Base-by-base conservation (phyloP, 2,329 filamentous ascomycete genomes). In the Tolypocladium ophioglossoides region DNA sequence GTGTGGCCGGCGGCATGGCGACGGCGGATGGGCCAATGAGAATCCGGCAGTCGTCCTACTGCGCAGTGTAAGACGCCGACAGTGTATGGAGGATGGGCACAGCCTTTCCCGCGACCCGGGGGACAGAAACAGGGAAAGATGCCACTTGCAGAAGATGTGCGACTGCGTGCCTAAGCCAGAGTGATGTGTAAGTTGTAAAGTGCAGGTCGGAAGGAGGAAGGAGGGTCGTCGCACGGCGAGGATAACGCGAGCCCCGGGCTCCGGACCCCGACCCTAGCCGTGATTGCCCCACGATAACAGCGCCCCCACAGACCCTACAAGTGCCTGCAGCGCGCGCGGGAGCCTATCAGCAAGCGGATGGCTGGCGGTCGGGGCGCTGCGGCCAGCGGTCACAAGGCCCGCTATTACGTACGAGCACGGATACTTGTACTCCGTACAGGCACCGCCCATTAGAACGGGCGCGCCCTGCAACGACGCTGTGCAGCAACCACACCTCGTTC, bases 181-280 rank as follows among this genome's bases (percentile, higher is more conserved):
- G 41, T 18, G 11, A 24, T 7, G 44, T 47, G 41, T 5, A n/a
- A 20, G 44, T 30, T 47, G 27, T 6, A 32, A 47, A 2, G 44
- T 47, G 27, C 2, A 30, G 32, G 44, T 47, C 44, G 44, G 44
- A 47, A n/a, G 44, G 24, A 47, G 44, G 44, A n/a, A n/a, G n/a
- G n/a, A 27, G 6, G 27, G 44, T 46, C 41, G 14, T 46, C 24
- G 41, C 41, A 46, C 18, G 41, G 27, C 44, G 44, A 51, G 35
- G 37, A 46, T 24, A n/a, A 24, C 44, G 44, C 44, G 44, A 27
- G 24, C 12, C 51, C 52, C 47, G 46, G 39, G 37, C n/a, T 52
- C 55, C 52, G 55, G 55, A 20, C 52, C 46, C 55, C 55, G 55
- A 54, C 52, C 55, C 50, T 54, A 56, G 52, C 52, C 55, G 55